These are phyloP conservation scores for Phialemoniopsis sp. DNA, from an alignment of 2,329 filamentous ascomycete genomes.

Conservation along the genomic window DNA sequence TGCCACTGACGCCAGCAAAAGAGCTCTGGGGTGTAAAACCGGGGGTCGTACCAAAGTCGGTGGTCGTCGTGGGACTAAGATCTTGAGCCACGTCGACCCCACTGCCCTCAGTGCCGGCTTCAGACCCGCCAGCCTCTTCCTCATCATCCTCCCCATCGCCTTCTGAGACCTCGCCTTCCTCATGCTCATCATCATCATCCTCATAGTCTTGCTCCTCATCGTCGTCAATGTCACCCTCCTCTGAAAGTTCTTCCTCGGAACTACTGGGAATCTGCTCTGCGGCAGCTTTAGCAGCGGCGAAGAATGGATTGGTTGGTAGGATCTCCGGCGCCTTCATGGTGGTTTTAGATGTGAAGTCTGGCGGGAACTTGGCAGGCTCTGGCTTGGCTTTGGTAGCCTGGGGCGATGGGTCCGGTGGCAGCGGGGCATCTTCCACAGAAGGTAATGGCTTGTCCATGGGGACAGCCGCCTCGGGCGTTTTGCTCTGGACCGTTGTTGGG, in stretches of 20 bases:
- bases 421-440: slow-evolving; percentile 15
- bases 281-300: neutral
- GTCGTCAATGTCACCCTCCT: slow-evolving; percentile 28
- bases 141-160: slow-evolving; percentile 31
- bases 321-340: slow-evolving; percentile 19
- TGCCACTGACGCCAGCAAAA: slow-evolving; percentile 44
- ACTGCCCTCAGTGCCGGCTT: slow-evolving; percentile 49
- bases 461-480: too few species aligned
- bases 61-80: slow-evolving; percentile 41
- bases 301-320: slow-evolving; percentile 6
- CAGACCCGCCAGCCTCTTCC: slow-evolving; percentile 44
- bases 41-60: slow-evolving; percentile 34
- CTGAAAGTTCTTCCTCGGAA: slow-evolving; percentile 17
- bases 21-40: slow-evolving; percentile 55
- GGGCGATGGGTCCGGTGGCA: slow-evolving; percentile 13
- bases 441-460: too few species aligned
- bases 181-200: slow-evolving; percentile 33
- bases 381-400: slow-evolving; percentile 6
- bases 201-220: slow-evolving; percentile 32
- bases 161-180: slow-evolving; percentile 20
- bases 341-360: slow-evolving; percentile 26
- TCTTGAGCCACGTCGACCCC: slow-evolving; percentile 64
- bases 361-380: slow-evolving; percentile 22
- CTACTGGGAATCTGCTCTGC: slow-evolving; percentile 4
- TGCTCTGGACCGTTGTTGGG: too few species aligned